Evolutionary conservation across 345 rosid genomes (phyloP).

Genomic region (Populus alba): DNA sequence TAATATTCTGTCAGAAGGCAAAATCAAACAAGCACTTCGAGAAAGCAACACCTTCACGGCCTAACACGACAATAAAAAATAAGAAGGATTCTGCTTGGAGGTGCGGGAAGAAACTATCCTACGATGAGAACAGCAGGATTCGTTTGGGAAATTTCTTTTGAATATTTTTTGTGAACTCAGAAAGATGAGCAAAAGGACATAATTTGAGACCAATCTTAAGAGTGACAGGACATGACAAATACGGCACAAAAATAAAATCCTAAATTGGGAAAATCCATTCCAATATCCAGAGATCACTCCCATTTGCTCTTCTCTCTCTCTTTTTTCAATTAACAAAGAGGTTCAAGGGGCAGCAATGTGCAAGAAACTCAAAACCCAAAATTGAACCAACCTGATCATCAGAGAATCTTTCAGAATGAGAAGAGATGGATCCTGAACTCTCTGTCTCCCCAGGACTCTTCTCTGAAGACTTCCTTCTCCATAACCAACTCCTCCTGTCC

Average conservation of each 20-base stretch:
- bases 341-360: background rate
- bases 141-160: background rate
- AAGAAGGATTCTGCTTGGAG: background rate
- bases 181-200: background rate
- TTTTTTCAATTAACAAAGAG: background rate
- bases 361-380: background rate
- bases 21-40: background rate
- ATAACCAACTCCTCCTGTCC: slow-evolving; percentile 74
- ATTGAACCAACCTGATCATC: slow-evolving; percentile 59
- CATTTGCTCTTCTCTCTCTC: background rate
- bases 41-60: background rate
- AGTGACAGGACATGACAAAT: background rate
- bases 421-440: slow-evolving; percentile 63
- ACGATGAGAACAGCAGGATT: background rate
- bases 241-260: background rate
- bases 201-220: background rate
- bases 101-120: background rate
- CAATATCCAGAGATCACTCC: background rate
- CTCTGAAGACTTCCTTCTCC: slow-evolving; percentile 71
- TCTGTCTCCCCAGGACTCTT: slow-evolving; percentile 68
- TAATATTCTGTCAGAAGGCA: background rate
- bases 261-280: background rate
- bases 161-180: background rate
- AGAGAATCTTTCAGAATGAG: slow-evolving; percentile 63
- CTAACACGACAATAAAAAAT: background rate